A percentile compares a stretch with the other conserved stretches of the same genome.
phyloP scores from a whole-genome alignment of 345 rosid genomes.

The Chamaenerion angustifolium region DNA sequence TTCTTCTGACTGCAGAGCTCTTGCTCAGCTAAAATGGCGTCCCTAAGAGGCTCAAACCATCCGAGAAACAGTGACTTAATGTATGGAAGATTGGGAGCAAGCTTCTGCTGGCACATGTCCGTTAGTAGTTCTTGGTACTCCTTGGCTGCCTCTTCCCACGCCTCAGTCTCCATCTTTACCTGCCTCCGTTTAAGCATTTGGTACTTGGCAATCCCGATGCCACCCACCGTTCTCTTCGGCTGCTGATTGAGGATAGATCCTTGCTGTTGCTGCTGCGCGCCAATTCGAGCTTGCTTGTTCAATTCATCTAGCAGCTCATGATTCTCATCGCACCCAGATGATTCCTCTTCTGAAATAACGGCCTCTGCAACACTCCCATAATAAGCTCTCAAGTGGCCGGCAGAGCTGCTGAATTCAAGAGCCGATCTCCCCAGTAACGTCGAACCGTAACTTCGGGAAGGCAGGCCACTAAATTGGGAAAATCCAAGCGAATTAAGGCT shows the following conservation, averaged over 20 bases:
- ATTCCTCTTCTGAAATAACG: slow-evolving; percentile 50
- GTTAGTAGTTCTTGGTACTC: slow-evolving; percentile 70
- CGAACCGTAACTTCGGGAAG: slow-evolving; percentile 10
- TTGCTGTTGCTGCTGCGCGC: slow-evolving; percentile 2
- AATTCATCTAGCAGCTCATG: slow-evolving; percentile 35
- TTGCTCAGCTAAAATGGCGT: slow-evolving; percentile 72
- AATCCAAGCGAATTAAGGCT: slow-evolving; percentile 9
- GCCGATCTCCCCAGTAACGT: slow-evolving; percentile 6
- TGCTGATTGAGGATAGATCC: slow-evolving; percentile 8
- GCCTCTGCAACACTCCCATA: slow-evolving; percentile 53
- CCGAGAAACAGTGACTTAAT: slow-evolving; percentile 78
- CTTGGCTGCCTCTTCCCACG: slow-evolving; percentile 78
- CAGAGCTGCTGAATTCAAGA: slow-evolving; percentile 7
- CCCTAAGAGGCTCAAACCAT: slow-evolving; percentile 86
- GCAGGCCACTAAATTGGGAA: slow-evolving; percentile 7
- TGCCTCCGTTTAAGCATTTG: slow-evolving; percentile 45
- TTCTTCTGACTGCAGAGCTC: slow-evolving; percentile 24
- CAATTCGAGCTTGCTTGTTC: slow-evolving; percentile 23
- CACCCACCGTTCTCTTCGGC: slow-evolving; percentile 38
- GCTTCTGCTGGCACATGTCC: slow-evolving; percentile 93
- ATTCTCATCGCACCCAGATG: slow-evolving; percentile 55
- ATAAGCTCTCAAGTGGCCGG: slow-evolving; percentile 15
- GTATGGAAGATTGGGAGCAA: slow-evolving; percentile 88
- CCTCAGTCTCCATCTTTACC: slow-evolving; percentile 77
- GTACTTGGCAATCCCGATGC: slow-evolving; percentile 47